These are phyloP conservation scores for Dactylellina sp. DNA, from an alignment of 2,329 filamentous ascomycete genomes.

Conservation along the genomic window DNA sequence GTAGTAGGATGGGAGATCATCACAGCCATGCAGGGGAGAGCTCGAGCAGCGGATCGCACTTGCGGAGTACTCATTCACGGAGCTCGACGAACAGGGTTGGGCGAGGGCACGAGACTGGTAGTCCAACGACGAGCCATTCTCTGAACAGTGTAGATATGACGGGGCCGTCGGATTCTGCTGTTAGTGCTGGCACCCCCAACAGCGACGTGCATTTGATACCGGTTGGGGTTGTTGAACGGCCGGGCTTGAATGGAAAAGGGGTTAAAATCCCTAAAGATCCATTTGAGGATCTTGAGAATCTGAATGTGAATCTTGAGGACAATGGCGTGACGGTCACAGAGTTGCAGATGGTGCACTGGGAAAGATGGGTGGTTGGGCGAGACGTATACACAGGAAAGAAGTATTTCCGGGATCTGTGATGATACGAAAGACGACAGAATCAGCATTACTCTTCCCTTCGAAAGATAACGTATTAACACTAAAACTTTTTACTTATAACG, in stretches of 20 bases:
- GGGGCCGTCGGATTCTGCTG: conserved; percentile 36
- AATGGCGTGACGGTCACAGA: conserved; percentile 59
- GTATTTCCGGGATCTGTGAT: conserved; percentile 59
- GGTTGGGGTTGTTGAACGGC: conserved; percentile 47
- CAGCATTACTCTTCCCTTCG: conserved; percentile 47
- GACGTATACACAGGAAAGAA: conserved; percentile 59
- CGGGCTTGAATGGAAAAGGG: conserved; percentile 40
- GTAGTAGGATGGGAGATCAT: conserved; percentile 45
- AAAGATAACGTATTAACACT: conserved; percentile 47
- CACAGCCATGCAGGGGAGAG: conserved; percentile 49
- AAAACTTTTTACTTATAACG: conserved; percentile 26
- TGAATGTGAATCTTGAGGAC: conserved; percentile 59
- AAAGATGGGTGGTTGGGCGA: conserved; percentile 60
- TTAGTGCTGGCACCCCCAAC: conserved; percentile 14
- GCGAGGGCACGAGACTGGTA: conserved; percentile 35
- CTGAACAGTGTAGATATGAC: conserved; percentile 44
- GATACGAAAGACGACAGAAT: conserved; percentile 27
- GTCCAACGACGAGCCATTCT: conserved; percentile 49
- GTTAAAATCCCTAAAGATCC: conserved; percentile 51
- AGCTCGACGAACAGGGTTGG: conserved; percentile 33
- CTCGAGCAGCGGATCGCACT: conserved; percentile 41
- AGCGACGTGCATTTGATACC: conserved; percentile 52
- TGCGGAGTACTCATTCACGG: conserved; percentile 47
- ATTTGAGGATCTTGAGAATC: conserved; percentile 53
- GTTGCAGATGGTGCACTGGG: conserved; percentile 60